A percentile compares a stretch with the other conserved stretches of the same genome.
These are phyloP conservation scores for Hortaea sp. DNA, from an alignment of 2,329 filamentous ascomycete genomes.

Conservation along the genomic window DNA sequence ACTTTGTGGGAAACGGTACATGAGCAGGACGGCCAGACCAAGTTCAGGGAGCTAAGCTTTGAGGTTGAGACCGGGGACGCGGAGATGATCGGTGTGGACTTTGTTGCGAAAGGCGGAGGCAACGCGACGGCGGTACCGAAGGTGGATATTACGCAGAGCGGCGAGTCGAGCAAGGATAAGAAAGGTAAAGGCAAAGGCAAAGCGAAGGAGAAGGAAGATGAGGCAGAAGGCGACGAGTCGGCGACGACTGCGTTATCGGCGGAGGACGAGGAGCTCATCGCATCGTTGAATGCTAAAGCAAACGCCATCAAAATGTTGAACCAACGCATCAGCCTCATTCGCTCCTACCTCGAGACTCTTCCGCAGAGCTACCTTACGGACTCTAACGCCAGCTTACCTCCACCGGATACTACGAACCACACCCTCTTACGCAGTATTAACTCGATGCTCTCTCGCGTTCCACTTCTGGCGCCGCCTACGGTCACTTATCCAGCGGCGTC, in stretches of 20 bases:
- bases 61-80: conserved; percentile 88
- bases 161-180: conserved; percentile 11
- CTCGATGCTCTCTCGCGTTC: conserved; percentile 71
- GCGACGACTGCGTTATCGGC: conserved; percentile 38
- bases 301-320: conserved; percentile 94
- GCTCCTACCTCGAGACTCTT: conserved; percentile 63
- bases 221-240: conserved; percentile 14
- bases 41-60: conserved; percentile 76
- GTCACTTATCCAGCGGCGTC: conserved; percentile 57
- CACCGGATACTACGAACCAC: conserved; percentile 42
- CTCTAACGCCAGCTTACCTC: conserved; percentile 24
- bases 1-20: conserved; percentile 74
- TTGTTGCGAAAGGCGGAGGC: conserved; percentile 73
- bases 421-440: conserved; percentile 79
- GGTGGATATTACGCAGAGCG: conserved; percentile 7
- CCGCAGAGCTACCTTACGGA: conserved; percentile 55
- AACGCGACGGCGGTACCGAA: conserved; percentile 56
- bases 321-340: conserved; percentile 43
- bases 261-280: conserved; percentile 57
- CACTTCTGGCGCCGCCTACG: conserved; percentile 70
- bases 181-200: conserved; percentile 30
- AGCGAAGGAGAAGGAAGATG: conserved; percentile 32
- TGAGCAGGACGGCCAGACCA: conserved; percentile 61
- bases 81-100: conserved; percentile 96
- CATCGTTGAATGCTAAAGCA: conserved; percentile 69